Conservation (phyloP, 257 asterid genomes). For the Salvia rosmarinus region DNA sequence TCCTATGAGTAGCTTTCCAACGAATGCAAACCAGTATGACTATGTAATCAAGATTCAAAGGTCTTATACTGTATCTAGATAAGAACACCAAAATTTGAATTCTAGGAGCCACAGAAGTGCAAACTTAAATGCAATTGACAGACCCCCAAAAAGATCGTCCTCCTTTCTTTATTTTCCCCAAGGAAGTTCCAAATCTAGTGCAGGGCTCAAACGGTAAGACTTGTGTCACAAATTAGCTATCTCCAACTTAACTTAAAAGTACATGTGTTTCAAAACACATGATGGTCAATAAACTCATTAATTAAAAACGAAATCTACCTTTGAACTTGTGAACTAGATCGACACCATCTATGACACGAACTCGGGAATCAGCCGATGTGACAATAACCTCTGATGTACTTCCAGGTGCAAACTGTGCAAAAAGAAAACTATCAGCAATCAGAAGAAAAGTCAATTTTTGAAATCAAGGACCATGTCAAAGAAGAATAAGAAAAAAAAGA, state of each 20-base stretch:
- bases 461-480: conserved; percentile 1
- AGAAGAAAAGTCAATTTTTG: conserved; percentile 24
- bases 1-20: conserved; percentile 3
- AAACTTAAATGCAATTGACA: neutral
- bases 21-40: neutral
- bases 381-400: conserved; percentile 90
- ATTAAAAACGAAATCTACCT: conserved; percentile 50
- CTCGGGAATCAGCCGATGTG: conserved; percentile 94
- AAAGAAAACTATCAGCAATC: conserved; percentile 36
- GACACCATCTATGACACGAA: conserved; percentile 80
- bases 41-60: neutral
- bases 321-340: conserved; percentile 94
- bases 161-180: neutral
- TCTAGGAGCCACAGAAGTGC: neutral
- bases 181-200: neutral
- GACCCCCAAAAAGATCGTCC: no score
- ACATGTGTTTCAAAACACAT: neutral
- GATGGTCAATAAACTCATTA: neutral
- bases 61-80: neutral
- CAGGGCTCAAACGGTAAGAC: neutral
- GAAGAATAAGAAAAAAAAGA: neutral
- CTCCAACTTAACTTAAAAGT: neutral
- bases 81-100: neutral
- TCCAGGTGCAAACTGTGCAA: conserved; percentile 88
- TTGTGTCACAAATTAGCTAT: neutral